Conservation (phyloP, 2,329 filamentous ascomycete species). For the Chaetomiaceae sp. region DNA sequence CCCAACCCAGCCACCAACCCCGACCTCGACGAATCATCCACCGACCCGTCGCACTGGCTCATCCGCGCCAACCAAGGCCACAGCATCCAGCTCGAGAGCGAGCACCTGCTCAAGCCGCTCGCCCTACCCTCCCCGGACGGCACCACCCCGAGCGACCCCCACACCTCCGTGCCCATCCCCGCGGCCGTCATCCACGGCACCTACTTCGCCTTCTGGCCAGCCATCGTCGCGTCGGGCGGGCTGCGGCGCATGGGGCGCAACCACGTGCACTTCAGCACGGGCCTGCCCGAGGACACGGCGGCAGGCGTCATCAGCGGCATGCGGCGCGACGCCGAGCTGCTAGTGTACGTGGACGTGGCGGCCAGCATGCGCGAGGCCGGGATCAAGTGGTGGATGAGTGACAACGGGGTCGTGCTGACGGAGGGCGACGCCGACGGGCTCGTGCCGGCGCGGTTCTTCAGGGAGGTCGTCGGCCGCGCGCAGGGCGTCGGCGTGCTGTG, state of each 20-base stretch:
- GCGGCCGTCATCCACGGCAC: constrained; percentile 77
- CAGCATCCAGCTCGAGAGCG: constrained; percentile 69
- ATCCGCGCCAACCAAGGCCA: constrained; percentile 97
- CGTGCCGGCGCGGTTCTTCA: constrained; percentile 62
- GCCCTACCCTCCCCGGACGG: constrained; percentile 47
- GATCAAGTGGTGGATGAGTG: constrained; percentile 70
- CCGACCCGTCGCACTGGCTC: constrained; percentile 61
- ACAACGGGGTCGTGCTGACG: constrained; percentile 69
- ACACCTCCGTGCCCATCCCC: constrained; percentile 46
- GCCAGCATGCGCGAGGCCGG: constrained; percentile 54
- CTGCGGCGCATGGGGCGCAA: constrained; percentile 75
- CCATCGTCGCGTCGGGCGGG: constrained; percentile 70
- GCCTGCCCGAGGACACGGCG: constrained; percentile 48
- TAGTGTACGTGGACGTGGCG: constrained; percentile 71
- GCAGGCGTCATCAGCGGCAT: constrained; percentile 68
- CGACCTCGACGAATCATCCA: constrained; percentile 29
- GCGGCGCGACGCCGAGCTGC: constrained; percentile 66
- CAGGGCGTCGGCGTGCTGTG: constrained; percentile 60
- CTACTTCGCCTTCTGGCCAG: constrained; percentile 71
- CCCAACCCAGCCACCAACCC: constrained; percentile 47
- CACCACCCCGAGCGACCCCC: constrained; percentile 9
- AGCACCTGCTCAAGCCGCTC: constrained; percentile 63
- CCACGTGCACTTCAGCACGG: constrained; percentile 84
- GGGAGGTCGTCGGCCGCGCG: constrained; percentile 59
- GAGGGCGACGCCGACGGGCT: constrained; percentile 52